Base-by-base conservation (phyloP, 305 asterid genomes). In the Solanum hybrid region DNA sequence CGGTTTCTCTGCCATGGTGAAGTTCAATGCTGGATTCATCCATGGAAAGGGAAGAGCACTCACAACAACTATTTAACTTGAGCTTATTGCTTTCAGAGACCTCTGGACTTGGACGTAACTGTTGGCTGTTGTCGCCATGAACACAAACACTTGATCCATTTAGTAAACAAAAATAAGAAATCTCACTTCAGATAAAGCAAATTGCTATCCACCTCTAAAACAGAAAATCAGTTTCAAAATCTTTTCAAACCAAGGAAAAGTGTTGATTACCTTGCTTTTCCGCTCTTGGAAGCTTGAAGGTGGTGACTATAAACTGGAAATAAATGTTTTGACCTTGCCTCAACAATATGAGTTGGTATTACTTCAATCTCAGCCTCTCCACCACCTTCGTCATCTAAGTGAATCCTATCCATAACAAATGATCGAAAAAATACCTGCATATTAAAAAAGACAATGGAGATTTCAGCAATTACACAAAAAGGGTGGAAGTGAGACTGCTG, bases 291-390 rank as follows among this genome's bases (percentile, higher is more conserved):
- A 90, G 90, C 92, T 89, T 94, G 72, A 91, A 93, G 94, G 91
- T 92, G 92, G 91, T 92, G 92, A 93, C 96, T 95, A 89, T 92
- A 94, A 92, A 94, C 96, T 6, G 98, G 98, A 92, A 96, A 94
- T 88, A 95, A 91, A 92, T 92, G 95, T 90, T 93, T 96, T 15
- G 98, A 93, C 93, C 96, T 92, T 26, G 94, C 94, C 94, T 94
- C 98, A 41, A 97, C 94, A 88, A 79, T 91, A 75, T 91, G 95
- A 79, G 89, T 89, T 17, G 98, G 92, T 39, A 96, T 89, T 88
- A 92, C 93, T 94, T 97, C 99, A 34, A 96, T 92, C 94, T 96
- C 99, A 79, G 93, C 85, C 93, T 97, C 99, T 87, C 99, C 99
- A 90, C 90, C 93, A 82, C 79, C 88, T 82, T 79, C 89, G 88